A percentile compares a stretch with the other conserved stretches of the same genome.
Conservation (phyloP, 495 filamentous ascomycete genomes). For the Symbiotaphrina buchneri region DNA sequence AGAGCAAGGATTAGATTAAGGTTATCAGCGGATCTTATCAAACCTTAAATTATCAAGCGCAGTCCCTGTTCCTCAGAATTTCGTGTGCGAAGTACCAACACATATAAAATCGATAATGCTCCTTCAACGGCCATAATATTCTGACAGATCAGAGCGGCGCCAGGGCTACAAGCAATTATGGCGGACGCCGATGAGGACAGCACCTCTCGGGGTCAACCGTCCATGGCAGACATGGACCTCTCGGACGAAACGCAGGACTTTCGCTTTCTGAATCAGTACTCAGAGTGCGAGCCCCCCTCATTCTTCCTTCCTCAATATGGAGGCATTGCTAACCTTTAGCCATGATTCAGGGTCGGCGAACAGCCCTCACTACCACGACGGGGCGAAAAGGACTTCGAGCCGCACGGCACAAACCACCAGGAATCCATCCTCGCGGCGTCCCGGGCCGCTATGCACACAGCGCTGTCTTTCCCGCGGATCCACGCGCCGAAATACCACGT, state of each 20-base stretch:
- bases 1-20: too few relatives aligned
- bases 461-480: constrained; percentile 45
- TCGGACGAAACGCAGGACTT: constrained; percentile 82
- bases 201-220: constrained; percentile 1
- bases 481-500: constrained; percentile 31
- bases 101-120: too few relatives aligned
- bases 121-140: background rate
- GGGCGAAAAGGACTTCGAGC: constrained; percentile 93
- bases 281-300: constrained; percentile 15
- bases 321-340: background rate
- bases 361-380: constrained; percentile 38
- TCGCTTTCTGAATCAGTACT: constrained; percentile 41
- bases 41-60: too few relatives aligned
- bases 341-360: constrained; percentile 6
- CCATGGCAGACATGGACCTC: constrained; percentile 30
- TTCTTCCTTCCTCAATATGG: background rate
- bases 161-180: too few relatives aligned
- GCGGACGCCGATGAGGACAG: constrained; percentile 19
- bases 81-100: too few relatives aligned
- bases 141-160: constrained; percentile 5
- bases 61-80: too few relatives aligned
- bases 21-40: too few relatives aligned
- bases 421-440: constrained; percentile 51
- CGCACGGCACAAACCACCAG: constrained; percentile 68
- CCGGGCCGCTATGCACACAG: constrained; percentile 77